These are phyloP conservation scores for Coemansia nantahalensis DNA, from an alignment of 192 early-diverging fungal species.

Conservation along the genomic window DNA sequence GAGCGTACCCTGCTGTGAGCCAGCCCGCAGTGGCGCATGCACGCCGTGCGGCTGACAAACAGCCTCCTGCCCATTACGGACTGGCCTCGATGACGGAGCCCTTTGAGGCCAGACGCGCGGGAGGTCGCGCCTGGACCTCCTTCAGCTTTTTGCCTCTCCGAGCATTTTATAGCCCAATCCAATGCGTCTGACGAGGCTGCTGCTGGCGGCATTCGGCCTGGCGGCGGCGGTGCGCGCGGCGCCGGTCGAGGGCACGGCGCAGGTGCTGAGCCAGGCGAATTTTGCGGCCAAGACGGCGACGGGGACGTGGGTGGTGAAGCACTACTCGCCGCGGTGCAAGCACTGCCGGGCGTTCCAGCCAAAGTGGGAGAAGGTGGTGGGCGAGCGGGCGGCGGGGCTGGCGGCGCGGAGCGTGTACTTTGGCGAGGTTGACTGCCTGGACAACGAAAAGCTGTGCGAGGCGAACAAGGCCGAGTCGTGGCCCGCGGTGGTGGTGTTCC, in stretches of 20 bases:
- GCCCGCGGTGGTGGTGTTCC: conserved; percentile 60
- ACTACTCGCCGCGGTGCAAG: conserved; percentile 80
- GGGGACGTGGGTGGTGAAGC: conserved; percentile 78
- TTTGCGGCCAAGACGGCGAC: conserved; percentile 47
- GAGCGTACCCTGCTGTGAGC: too few species aligned
- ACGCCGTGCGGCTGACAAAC: too few species aligned
- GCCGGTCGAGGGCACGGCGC: conserved; percentile 44
- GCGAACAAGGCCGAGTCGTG: conserved; percentile 55
- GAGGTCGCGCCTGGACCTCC: too few species aligned
- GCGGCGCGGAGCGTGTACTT: conserved; percentile 58
- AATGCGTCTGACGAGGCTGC: conserved; percentile 21
- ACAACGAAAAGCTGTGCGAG: conserved; percentile 60
- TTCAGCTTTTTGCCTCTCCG: too few species aligned
- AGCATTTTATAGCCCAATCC: too few species aligned
- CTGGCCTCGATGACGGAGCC: too few species aligned
- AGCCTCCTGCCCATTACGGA: too few species aligned
- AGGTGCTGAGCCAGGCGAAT: conserved; percentile 38
- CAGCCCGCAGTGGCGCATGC: too few species aligned
- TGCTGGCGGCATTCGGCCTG: conserved; percentile 11
- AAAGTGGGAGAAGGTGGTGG: conserved; percentile 66
- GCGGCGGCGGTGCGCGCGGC: conserved; percentile 12
- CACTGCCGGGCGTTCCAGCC: conserved; percentile 83
- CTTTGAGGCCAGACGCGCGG: too few species aligned
- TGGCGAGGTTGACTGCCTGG: conserved; percentile 66
- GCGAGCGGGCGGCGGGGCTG: conserved; percentile 22